These are phyloP conservation scores for Boletellus emodensis DNA, from an alignment of 768 basidiomycete genomes.

Conservation along the genomic window DNA sequence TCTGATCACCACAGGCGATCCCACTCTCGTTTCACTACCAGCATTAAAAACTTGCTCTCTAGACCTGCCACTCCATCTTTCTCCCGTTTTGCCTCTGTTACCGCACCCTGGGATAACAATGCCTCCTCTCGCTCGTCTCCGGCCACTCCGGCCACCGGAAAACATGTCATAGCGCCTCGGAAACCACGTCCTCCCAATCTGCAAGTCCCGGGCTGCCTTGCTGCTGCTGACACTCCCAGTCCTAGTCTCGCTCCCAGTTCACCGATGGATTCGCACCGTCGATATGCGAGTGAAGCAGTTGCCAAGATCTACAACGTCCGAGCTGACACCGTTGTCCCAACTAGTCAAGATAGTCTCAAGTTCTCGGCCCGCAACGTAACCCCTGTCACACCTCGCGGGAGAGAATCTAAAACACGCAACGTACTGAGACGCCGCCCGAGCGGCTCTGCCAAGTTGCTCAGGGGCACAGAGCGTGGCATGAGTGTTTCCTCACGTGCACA, in stretches of 20 bases:
- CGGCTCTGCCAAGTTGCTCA: slow-evolving; percentile 20
- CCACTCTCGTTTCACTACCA: slow-evolving; percentile 20
- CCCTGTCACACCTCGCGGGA: neutral
- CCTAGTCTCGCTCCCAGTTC: neutral
- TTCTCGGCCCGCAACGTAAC: slow-evolving; percentile 1
- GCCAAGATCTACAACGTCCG: slow-evolving; percentile 2
- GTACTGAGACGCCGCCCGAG: slow-evolving; percentile 32
- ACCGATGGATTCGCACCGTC: slow-evolving; percentile 17
- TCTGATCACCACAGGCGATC: slow-evolving; percentile 10
- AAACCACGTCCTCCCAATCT: slow-evolving; percentile 24
- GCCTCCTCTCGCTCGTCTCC: slow-evolving; percentile 10
- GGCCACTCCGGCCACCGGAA: neutral
- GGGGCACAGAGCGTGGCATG: slow-evolving; percentile 13
- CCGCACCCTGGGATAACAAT: slow-evolving; percentile 9
- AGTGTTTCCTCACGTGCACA: slow-evolving; percentile 2
- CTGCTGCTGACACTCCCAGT: slow-evolving; percentile 2
- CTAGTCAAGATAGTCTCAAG: slow-evolving; percentile 15
- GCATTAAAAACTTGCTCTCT: slow-evolving; percentile 35
- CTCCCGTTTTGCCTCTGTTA: slow-evolving; percentile 18
- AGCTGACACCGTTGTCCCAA: neutral
- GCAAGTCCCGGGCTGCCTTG: slow-evolving; percentile 13
- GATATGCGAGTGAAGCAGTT: slow-evolving; percentile 15
- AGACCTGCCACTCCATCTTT: slow-evolving; percentile 28
- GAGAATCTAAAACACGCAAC: slow-evolving; percentile 25
- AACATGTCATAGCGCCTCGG: slow-evolving; percentile 15